These are phyloP conservation scores for Arthrinium phaeospermum DNA, from an alignment of 2,329 filamentous ascomycete genomes.

Conservation along the genomic window DNA sequence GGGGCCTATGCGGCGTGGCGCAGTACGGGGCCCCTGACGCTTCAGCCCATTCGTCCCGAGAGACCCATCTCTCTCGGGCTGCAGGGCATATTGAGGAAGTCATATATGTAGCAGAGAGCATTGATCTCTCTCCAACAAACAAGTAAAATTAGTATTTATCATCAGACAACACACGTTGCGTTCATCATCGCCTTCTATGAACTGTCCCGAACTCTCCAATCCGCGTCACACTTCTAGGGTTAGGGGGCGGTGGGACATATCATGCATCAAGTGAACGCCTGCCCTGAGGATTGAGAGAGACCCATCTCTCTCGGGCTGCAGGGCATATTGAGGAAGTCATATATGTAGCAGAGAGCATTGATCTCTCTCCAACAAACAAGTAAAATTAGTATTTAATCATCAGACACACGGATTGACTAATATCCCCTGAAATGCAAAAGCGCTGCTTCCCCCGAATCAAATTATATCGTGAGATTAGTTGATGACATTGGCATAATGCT, in stretches of 20 bases:
- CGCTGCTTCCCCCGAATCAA: too few species aligned
- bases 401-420: too few species aligned
- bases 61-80: background rate
- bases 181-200: background rate
- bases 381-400: conserved; percentile 10
- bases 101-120: background rate
- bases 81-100: conserved; percentile 4
- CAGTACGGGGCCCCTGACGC: background rate
- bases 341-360: background rate
- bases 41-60: background rate
- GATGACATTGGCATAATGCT: too few species aligned
- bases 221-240: too few species aligned
- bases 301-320: background rate
- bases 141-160: conserved; percentile 9
- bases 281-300: background rate
- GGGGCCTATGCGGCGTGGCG: background rate
- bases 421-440: too few species aligned
- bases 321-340: conserved; percentile 4
- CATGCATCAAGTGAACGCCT: background rate
- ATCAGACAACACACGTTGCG: background rate
- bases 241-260: background rate
- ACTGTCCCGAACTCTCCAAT: background rate
- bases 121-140: background rate
- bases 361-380: background rate
- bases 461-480: too few species aligned